Percentiles rank a stretch among this genome's conserved stretches.
Conservation (phyloP, 371 early-diverging fungal species). For the Mucor ambiguus region DNA sequence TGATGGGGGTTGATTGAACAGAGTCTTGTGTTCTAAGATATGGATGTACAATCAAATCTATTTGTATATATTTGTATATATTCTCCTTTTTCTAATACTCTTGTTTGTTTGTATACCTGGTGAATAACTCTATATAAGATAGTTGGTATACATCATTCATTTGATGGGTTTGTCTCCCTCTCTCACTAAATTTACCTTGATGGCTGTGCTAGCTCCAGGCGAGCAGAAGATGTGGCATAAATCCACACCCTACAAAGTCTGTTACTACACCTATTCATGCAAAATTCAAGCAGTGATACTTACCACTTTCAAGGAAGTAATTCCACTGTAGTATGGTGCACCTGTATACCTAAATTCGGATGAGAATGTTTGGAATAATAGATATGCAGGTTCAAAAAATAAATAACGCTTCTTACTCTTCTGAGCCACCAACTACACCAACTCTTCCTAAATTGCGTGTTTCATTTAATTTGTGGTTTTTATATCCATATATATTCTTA, state of each 20-base stretch:
- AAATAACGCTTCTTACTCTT: conserved; percentile 58
- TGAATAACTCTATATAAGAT: conserved; percentile 47
- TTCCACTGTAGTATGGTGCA: conserved; percentile 92
- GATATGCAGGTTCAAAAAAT: neutral
- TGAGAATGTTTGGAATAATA: conserved; percentile 1
- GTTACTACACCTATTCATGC: neutral
- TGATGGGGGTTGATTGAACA: conserved; percentile 33
- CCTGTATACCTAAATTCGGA: conserved; percentile 76
- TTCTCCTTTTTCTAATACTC: neutral
- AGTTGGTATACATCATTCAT: neutral
- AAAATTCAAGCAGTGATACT: conserved; percentile 11
- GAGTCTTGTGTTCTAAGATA: conserved; percentile 50
- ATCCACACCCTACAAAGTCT: conserved; percentile 79
- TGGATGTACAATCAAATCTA: conserved; percentile 70
- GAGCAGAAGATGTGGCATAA: conserved; percentile 91
- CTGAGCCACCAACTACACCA: conserved; percentile 76
- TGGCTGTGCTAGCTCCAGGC: conserved; percentile 61
- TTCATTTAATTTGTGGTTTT: neutral
- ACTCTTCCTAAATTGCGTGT: conserved; percentile 54
- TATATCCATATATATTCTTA: neutral
- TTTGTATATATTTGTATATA: conserved; percentile 8
- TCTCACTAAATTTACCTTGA: conserved; percentile 36
- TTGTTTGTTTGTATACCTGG: conserved; percentile 40
- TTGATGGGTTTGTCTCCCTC: neutral
- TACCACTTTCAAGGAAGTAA: conserved; percentile 79